Conservation (phyloP, 805 yeast genomes). For the Candida ortonii region DNA sequence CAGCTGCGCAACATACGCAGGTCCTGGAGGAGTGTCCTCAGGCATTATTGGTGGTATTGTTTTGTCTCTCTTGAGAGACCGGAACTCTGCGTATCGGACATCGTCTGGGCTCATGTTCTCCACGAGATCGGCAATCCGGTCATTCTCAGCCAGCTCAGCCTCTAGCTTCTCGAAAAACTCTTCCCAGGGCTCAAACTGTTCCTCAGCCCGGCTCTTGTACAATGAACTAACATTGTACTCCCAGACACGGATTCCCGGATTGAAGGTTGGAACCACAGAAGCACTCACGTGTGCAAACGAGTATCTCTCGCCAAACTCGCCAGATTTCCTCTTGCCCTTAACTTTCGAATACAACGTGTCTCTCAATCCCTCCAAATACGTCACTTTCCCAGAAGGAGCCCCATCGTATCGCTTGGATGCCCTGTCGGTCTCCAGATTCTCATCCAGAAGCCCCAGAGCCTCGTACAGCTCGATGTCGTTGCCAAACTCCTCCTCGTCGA, state of each 20-base stretch:
- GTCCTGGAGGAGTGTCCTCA: conserved; percentile 53
- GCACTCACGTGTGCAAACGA: conserved; percentile 68
- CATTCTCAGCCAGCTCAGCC: conserved; percentile 30
- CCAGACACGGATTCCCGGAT: conserved; percentile 82
- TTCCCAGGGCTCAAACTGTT: conserved; percentile 52
- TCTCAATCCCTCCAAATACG: conserved; percentile 58
- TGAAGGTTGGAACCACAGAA: conserved; percentile 80
- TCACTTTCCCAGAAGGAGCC: conserved; percentile 62
- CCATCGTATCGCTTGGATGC: conserved; percentile 49
- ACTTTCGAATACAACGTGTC: conserved; percentile 50
- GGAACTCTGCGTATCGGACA: conserved; percentile 9
- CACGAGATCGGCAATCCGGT: conserved; percentile 24
- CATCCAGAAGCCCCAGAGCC: conserved; percentile 25
- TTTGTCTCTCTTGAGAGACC: conserved; percentile 41
- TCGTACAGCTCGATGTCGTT: conserved; percentile 18
- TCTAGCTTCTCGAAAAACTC: conserved; percentile 52
- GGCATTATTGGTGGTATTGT: conserved; percentile 66
- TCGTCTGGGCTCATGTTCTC: conserved; percentile 8
- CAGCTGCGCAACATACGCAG: conserved; percentile 68
- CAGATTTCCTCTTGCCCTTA: conserved; percentile 44
- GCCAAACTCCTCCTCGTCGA: conserved; percentile 23
- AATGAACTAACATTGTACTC: conserved; percentile 73
- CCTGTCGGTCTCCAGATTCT: conserved; percentile 15
- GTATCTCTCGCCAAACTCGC: conserved; percentile 52
- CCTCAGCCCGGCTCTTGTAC: conserved; percentile 13